Evolutionary conservation across 2,329 filamentous ascomycete genomes (phyloP), one percentile per base, ranked within the genome.

Genomic region (Mariannaea elegans): DNA sequence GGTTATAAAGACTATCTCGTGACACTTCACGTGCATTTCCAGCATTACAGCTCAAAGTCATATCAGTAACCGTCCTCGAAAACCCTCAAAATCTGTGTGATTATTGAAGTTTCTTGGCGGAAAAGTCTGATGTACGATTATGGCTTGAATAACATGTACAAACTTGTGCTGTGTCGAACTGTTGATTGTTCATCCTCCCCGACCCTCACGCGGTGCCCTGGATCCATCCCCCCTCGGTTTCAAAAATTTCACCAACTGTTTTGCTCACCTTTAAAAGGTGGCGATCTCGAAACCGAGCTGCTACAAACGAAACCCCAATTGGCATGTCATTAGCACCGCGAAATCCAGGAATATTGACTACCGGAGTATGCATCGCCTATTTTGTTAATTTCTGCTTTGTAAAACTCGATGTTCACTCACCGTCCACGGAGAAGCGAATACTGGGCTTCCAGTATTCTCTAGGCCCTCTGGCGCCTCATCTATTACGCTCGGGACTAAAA

Each of bases 381-480:
- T 13, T n/a, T 2, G 1, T 23, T 4, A 24, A 0, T 3, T 31
- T 23, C 13, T 73, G 78, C 18, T 9, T 21, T 36, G 21, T 27
- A 12, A 31, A 18, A 16, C 10, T 10, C 9, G 7, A 9, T 14
- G n/a, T 31, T 31, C 12, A 62, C 80, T 72, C 58, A 84, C 81
- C 34, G 83, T 84, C 83, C 82, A 84, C 0, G 80, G 77, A 16
- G 68, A 65, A 65, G 81, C 82, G 60, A 85, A 84, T 0, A 73
- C 78, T 23, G 83, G 78, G 63, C 78, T 82, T 0, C 87, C 87
- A 0, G 86, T 90, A 59, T 72, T 79, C n/a, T 78, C 76, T 0
- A 68, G 31, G 0, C 86, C 87, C 1, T 80, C 54, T 0, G 87
- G 85, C 1, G 87, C 87, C 65, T 87, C 86, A 62, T 87, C 87